Conservation (phyloP, 2,329 filamentous ascomycete genomes). For the Lachnellula cervina region DNA sequence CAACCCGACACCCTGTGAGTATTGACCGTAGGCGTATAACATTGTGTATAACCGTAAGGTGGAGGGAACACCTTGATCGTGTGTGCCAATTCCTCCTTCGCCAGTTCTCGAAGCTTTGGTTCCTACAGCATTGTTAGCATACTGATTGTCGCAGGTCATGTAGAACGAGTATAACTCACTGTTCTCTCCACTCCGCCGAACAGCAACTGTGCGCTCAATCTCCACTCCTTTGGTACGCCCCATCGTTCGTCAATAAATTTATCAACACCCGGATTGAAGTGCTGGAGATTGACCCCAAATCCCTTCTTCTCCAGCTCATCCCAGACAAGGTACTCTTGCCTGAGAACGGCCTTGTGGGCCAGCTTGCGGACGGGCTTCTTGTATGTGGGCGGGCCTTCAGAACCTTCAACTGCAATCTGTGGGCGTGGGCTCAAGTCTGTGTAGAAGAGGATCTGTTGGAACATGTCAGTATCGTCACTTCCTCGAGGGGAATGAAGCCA, state of each 20-base stretch:
- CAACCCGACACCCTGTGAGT: too few species aligned
- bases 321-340: slow-evolving; percentile 49
- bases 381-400: neutral
- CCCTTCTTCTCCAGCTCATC: slow-evolving; percentile 75
- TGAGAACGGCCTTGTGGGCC: slow-evolving; percentile 74
- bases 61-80: neutral
- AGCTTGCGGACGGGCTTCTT: slow-evolving; percentile 56
- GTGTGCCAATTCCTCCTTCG: neutral
- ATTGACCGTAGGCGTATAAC: neutral
- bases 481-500: slow-evolving; percentile 19
- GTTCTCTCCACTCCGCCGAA: slow-evolving; percentile 49
- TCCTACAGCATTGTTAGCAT: neutral
- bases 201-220: slow-evolving; percentile 74
- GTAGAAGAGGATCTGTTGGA: slow-evolving; percentile 67
- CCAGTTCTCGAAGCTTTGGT: neutral
- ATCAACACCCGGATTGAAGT: slow-evolving; percentile 85
- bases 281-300: slow-evolving; percentile 81
- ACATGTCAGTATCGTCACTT: neutral
- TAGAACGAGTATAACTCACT: neutral
- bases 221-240: slow-evolving; percentile 67
- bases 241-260: slow-evolving; percentile 61
- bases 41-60: neutral
- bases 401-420: neutral
- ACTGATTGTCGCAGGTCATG: neutral
- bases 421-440: slow-evolving; percentile 50